Conservation (phyloP, 2,329 filamentous ascomycete genomes). For the Monosporascus sp. region DNA sequence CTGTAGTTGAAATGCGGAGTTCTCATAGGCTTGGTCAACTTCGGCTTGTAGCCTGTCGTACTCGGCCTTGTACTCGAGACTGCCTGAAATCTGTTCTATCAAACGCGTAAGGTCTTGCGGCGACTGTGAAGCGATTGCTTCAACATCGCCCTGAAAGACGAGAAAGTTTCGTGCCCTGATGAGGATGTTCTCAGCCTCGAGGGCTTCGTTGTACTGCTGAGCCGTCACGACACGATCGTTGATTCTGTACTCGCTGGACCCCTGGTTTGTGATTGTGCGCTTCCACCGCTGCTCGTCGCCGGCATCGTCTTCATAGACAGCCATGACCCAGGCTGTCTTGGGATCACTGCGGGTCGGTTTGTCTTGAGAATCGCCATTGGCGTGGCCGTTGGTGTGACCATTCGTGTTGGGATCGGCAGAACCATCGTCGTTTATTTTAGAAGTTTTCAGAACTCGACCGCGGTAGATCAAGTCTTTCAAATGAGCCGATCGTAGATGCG, state of each 20-base stretch:
- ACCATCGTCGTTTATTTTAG: constrained; percentile 87
- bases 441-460: constrained; percentile 85
- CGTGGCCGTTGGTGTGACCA: constrained; percentile 57
- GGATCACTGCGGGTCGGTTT: constrained; percentile 74
- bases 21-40: constrained; percentile 80
- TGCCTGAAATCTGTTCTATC: constrained; percentile 97
- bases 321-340: constrained; percentile 97
- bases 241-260: constrained; percentile 93
- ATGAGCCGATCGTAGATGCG: constrained; percentile 91
- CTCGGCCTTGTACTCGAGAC: constrained; percentile 87
- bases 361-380: constrained; percentile 56
- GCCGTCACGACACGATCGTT: constrained; percentile 87
- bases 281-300: constrained; percentile 96
- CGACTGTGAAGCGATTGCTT: constrained; percentile 92
- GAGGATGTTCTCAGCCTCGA: constrained; percentile 91
- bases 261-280: constrained; percentile 82
- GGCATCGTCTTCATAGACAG: constrained; percentile 95
- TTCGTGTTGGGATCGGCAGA: constrained; percentile 56
- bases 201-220: constrained; percentile 85
- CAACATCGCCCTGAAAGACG: constrained; percentile 97
- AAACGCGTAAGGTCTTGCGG: constrained; percentile 88
- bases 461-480: constrained; percentile 94
- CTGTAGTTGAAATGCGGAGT: constrained; percentile 83
- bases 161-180: constrained; percentile 98
- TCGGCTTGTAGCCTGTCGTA: constrained; percentile 89